These are phyloP conservation scores for Isoetes taiwanensis DNA, from an alignment of 75 land plant genomes.

Conservation along the genomic window DNA sequence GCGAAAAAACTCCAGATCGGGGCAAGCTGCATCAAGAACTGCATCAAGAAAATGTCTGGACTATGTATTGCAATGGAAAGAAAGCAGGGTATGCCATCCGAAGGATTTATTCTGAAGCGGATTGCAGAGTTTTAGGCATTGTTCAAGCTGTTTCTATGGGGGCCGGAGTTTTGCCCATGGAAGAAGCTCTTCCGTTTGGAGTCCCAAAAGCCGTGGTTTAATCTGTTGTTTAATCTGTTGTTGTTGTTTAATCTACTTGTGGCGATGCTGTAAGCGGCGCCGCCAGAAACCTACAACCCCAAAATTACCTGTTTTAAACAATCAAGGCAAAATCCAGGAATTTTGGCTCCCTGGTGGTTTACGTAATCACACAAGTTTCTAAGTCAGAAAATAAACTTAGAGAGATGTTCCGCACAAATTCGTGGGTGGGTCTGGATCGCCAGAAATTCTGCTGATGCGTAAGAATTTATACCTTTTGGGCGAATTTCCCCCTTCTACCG, in stretches of 20 bases:
- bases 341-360: no score
- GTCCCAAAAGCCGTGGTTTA: no score
- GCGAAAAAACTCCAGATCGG: constrained; percentile 20
- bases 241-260: no score
- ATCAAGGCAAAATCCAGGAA: no score
- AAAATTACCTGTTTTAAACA: no score
- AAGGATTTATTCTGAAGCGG: constrained; percentile 6
- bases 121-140: not conserved
- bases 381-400: no score
- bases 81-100: constrained; percentile 16
- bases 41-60: no score
- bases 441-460: constrained; percentile 58
- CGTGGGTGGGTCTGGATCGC: constrained; percentile 55
- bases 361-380: no score
- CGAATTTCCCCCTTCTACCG: constrained; percentile 47
- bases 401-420: constrained; percentile 82
- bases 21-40: constrained; percentile 9
- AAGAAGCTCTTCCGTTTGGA: no score
- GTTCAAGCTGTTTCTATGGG: constrained; percentile 21
- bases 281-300: no score
- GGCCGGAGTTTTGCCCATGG: constrained; percentile 19
- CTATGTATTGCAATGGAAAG: constrained; percentile 28
- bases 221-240: no score
- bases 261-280: no score
- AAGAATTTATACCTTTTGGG: constrained; percentile 35